A percentile compares a stretch with the other conserved stretches of the same genome.
Evolutionary conservation across 257 asterid genomes (phyloP).

Genomic region (Coffea canephora): DNA sequence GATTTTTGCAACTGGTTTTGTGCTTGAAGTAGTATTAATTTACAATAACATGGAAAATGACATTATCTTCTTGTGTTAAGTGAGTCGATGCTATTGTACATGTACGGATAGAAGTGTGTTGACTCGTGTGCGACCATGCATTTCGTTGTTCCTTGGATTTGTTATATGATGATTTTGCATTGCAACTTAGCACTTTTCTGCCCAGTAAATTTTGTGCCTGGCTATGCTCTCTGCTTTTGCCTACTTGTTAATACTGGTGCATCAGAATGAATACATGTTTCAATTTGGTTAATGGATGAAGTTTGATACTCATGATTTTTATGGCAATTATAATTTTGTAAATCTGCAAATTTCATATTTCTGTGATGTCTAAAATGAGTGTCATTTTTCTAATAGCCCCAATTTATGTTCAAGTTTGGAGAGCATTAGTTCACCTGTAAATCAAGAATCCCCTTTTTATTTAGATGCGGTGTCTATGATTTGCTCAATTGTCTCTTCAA

Average conservation of each 20-base stretch:
- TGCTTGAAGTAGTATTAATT: neutral
- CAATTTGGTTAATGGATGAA: neutral
- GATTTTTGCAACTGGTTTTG: neutral
- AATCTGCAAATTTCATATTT: neutral
- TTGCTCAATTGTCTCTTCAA: neutral
- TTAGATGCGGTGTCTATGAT: neutral
- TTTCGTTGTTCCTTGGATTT: neutral
- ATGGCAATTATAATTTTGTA: neutral
- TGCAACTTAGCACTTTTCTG: neutral
- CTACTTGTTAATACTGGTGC: neutral
- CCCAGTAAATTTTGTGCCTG: conserved; percentile 5
- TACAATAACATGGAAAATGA: neutral
- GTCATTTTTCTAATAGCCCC: neutral
- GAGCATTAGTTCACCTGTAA: neutral
- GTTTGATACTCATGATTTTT: neutral
- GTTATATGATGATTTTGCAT: neutral
- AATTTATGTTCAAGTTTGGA: neutral
- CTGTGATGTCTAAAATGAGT: neutral
- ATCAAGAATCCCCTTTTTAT: neutral
- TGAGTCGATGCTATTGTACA: neutral
- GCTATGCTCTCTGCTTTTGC: neutral
- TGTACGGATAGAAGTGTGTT: neutral
- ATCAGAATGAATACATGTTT: neutral
- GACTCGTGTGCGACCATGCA: neutral
- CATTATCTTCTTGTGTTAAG: neutral